Conservation (phyloP, 305 asterid species). For the Solanum hybrid region DNA sequence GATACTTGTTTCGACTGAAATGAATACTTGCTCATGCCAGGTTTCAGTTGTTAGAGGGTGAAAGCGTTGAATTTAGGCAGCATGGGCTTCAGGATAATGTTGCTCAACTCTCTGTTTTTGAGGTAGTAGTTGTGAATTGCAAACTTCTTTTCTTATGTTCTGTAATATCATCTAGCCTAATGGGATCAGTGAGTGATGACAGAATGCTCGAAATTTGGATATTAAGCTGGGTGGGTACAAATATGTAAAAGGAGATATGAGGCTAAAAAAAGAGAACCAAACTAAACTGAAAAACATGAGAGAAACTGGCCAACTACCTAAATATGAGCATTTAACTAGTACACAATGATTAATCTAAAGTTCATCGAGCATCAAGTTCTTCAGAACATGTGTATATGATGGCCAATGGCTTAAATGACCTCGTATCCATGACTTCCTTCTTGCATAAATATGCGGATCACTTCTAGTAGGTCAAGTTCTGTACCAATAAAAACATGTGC, state of each 20-base stretch:
- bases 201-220: not conserved
- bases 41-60: conserved; percentile 24
- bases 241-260: not conserved
- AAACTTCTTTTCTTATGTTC: not conserved
- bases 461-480: not conserved
- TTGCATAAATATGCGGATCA: not conserved
- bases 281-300: not conserved
- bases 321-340: not conserved
- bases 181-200: not conserved
- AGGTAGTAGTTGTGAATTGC: conserved; percentile 16
- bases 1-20: not conserved
- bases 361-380: not conserved
- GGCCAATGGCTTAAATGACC: not conserved
- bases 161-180: not conserved
- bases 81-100: conserved; percentile 31
- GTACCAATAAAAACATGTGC: not conserved
- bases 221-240: not conserved
- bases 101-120: conserved; percentile 28
- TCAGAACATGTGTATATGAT: not conserved
- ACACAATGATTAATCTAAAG: not conserved
- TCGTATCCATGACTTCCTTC: not conserved
- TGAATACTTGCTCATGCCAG: conserved; percentile 1
- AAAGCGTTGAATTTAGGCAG: conserved; percentile 23
- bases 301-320: not conserved
- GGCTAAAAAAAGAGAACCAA: not conserved